phyloP scores from a whole-genome alignment of 2,329 filamentous ascomycete genomes.

The Sarocladium strictum region DNA sequence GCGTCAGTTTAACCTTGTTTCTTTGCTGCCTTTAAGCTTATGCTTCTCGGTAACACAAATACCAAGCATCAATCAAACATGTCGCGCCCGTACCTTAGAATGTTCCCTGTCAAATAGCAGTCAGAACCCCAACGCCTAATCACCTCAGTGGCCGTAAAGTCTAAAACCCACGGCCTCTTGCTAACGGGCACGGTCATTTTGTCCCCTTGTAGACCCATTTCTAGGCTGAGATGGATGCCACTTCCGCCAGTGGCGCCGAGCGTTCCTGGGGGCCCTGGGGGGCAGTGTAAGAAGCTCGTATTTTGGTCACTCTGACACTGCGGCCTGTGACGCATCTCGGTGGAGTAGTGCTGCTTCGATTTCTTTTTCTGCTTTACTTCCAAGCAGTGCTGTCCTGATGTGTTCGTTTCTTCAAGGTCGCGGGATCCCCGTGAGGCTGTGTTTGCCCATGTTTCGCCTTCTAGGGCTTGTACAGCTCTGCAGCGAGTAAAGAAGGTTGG shows the following conservation, averaged over 20 bases:
- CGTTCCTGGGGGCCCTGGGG: background rate
- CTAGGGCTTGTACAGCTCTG: background rate
- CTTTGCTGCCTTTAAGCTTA: background rate
- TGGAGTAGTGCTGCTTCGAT: too few relatives aligned
- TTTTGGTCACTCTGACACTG: background rate
- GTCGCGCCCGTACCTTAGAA: too few relatives aligned
- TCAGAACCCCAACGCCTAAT: too few relatives aligned
- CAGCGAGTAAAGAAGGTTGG: too few relatives aligned
- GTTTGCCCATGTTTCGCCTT: background rate
- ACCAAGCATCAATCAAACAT: background rate
- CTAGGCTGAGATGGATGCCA: background rate
- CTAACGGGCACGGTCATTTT: background rate
- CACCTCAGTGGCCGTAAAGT: background rate
- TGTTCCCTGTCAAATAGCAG: too few relatives aligned
- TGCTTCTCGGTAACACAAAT: slow-evolving; percentile 2
- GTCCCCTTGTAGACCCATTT: background rate
- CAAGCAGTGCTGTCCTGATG: background rate
- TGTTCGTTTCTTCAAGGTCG: background rate
- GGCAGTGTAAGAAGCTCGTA: slow-evolving; percentile 6
- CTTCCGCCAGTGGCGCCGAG: background rate
- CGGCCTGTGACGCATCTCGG: background rate
- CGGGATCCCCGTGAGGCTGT: background rate
- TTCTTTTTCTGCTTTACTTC: too few relatives aligned
- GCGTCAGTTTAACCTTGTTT: background rate
- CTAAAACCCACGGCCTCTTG: background rate